Percentiles rank a stretch among this genome's conserved stretches.
These are phyloP conservation scores for Chlorella sorokiniana DNA, from an alignment of 139 green algal genomes.

Conservation along the genomic window DNA sequence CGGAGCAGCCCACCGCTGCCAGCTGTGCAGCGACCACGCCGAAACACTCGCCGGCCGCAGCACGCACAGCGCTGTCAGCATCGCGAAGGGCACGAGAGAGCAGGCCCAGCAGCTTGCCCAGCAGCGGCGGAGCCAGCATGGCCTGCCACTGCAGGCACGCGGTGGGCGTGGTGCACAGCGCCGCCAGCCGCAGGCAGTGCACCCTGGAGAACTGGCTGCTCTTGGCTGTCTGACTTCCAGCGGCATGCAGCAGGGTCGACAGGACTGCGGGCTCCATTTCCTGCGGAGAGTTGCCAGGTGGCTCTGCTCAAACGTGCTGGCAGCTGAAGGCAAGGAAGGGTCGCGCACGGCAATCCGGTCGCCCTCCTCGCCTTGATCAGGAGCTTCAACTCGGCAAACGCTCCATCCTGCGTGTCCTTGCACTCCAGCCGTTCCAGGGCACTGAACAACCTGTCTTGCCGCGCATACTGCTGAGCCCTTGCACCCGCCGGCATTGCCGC, in stretches of 20 bases:
- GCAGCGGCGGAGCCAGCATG: slow-evolving; percentile 18
- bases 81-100: neutral
- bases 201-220: neutral
- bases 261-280: neutral
- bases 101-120: slow-evolving; percentile 29
- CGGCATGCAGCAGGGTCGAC: slow-evolving; percentile 21
- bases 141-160: slow-evolving; percentile 4
- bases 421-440: slow-evolving; percentile 16
- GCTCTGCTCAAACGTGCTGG: neutral
- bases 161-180: neutral
- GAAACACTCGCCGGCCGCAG: neutral
- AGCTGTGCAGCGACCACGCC: slow-evolving; percentile 7
- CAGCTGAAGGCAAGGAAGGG: neutral
- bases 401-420: slow-evolving; percentile 12
- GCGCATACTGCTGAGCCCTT: slow-evolving; percentile 1
- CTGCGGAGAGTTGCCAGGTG: neutral
- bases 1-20: neutral
- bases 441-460: slow-evolving; percentile 7
- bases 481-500: neutral
- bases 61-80: neutral
- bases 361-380: neutral
- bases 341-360: neutral
- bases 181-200: slow-evolving; percentile 7
- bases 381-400: neutral
- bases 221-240: neutral